Base-by-base conservation (phyloP, 805 yeast genomes). In the Cyberlindnera nakhonratchasimensis region DNA sequence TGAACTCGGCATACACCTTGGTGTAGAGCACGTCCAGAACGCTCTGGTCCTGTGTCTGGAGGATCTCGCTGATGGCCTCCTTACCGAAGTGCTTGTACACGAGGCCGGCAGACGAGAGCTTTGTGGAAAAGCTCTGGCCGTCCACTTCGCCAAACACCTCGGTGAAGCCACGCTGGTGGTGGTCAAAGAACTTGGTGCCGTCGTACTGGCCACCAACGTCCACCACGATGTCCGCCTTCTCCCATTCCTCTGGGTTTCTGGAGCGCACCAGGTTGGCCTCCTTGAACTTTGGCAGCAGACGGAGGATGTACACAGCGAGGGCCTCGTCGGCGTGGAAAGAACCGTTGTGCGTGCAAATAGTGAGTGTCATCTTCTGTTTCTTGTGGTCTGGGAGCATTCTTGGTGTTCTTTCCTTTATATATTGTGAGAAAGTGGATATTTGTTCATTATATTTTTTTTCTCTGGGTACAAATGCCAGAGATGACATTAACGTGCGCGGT, bases 301-400 rank as follows among this genome's bases (percentile, higher is more conserved):
- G 78, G 43, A 93, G 69, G 83, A 93, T 80, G 63, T 74, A 90
- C 3, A 91, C 96, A 2, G 98, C 99, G 39, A 93, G 73, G 10
- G 96, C 81, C 64, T 93, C 99, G 63, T 93, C 99, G 10, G 98
- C 98, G 61, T 93, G 99, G 72, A 93, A 93, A 0, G 89, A 75
- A 7, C 99, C 99, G 37, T 90, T 83, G 57, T 86, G 95, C 11
- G 96, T 90, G 59, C 96, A 91, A 43, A 90, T 86, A 57, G 77
- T 79, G 46, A 79, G 60, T 58, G n/a, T 7, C 7, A 46, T 45
- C 37, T 63, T 64, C 46, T 57, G 66, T 51, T 54, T 61, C 54
- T 62, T 62, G 22, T 16, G 9, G 9, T 45, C 48, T 18, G 53
- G 51, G 19, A 24, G 24, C 41, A 37, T 33, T 6, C 29, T 18